Percentiles rank a stretch among this genome's conserved stretches.
phyloP scores from a whole-genome alignment of 164 flowering plant species.

The Annona squamosa region DNA sequence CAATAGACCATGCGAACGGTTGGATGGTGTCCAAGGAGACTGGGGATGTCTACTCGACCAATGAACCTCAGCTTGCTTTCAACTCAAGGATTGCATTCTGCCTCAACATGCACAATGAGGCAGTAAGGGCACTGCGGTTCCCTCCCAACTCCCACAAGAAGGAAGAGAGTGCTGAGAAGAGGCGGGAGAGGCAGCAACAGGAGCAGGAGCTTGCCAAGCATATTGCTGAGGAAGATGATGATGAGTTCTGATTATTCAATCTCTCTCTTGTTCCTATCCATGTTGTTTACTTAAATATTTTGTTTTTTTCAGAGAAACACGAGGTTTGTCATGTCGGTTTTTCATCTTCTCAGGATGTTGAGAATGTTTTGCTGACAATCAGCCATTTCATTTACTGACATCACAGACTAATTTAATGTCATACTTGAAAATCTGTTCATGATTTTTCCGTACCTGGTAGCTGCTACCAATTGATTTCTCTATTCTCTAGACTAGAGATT shows the following conservation, averaged over 20 bases:
- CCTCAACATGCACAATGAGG: constrained; percentile 92
- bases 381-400: too few species aligned
- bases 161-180: constrained; percentile 92
- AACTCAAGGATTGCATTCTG: constrained; percentile 89
- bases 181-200: constrained; percentile 67
- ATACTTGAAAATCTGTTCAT: too few species aligned
- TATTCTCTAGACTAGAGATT: too few species aligned
- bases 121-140: constrained; percentile 74
- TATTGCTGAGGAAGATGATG: constrained; percentile 97
- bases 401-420: too few species aligned
- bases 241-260: constrained; percentile 50
- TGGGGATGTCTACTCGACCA: constrained; percentile 89
- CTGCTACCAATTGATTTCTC: too few species aligned
- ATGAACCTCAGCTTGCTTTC: constrained; percentile 79
- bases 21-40: constrained; percentile 86
- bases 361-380: too few species aligned
- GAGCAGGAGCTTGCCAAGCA: constrained; percentile 96
- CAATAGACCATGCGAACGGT: constrained; percentile 71
- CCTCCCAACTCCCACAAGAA: constrained; percentile 81
- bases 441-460: too few species aligned
- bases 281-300: too few species aligned
- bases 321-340: too few species aligned
- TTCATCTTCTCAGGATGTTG: too few species aligned
- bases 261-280: not conserved
- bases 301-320: too few species aligned